Conservation (phyloP, 78 protist species). For the Dictyostelium brefeldianum region DNA sequence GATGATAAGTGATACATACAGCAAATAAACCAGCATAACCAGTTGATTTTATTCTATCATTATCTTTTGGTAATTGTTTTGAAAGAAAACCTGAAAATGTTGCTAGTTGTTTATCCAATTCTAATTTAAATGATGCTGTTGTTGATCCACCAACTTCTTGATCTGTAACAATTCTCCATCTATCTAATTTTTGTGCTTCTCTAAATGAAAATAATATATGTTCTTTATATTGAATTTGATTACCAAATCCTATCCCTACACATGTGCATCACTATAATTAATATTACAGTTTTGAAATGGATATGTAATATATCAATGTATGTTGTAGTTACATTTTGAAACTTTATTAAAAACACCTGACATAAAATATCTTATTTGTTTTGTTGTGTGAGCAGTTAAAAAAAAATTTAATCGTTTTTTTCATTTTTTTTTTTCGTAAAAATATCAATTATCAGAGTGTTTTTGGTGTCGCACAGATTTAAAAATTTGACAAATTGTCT, state of each 20-base stretch:
- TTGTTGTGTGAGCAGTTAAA: no score
- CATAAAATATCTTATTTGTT: no score
- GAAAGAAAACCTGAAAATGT: conserved; percentile 51
- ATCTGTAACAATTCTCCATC: conserved; percentile 68
- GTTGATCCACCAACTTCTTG: conserved; percentile 61
- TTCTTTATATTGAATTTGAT: neutral
- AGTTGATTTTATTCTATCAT: conserved; percentile 5
- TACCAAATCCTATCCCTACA: neutral
- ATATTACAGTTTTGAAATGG: no score
- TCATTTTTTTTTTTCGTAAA: no score
- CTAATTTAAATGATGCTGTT: conserved; percentile 13
- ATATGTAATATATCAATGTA: no score
- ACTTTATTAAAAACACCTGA: no score
- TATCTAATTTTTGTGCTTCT: neutral
- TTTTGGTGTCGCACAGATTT: no score
- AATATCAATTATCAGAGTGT: no score
- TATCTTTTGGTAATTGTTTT: conserved; percentile 41
- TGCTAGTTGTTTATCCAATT: neutral
- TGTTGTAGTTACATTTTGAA: no score
- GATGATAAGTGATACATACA: neutral
- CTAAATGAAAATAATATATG: conserved; percentile 41
- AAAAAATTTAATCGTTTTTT: no score
- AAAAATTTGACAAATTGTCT: no score
- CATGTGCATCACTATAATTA: no score
- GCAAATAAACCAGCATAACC: conserved; percentile 55